These are phyloP conservation scores for Daldinia concentrica DNA, from an alignment of 495 filamentous ascomycete species.

Conservation along the genomic window DNA sequence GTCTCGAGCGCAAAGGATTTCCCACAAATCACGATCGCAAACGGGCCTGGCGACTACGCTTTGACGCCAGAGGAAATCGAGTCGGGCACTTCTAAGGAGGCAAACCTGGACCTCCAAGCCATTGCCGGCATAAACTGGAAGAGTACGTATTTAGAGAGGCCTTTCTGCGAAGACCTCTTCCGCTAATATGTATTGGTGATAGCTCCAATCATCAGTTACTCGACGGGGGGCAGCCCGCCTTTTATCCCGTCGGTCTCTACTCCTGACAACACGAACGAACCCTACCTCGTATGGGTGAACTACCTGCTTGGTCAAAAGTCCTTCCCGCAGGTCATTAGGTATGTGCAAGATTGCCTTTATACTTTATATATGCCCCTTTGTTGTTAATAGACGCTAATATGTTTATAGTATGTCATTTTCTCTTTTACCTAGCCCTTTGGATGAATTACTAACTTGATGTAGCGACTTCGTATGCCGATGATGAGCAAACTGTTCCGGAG, in stretches of 20 bases:
- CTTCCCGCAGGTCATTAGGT: slow-evolving; percentile 74
- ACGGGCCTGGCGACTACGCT: slow-evolving; percentile 47
- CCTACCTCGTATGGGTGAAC: slow-evolving; percentile 77
- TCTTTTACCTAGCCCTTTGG: neutral
- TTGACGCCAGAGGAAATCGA: slow-evolving; percentile 36
- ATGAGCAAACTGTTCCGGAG: slow-evolving; percentile 77
- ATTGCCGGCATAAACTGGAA: slow-evolving; percentile 47
- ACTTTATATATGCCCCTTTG: neutral
- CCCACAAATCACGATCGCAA: slow-evolving; percentile 52
- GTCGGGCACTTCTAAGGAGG: slow-evolving; percentile 63
- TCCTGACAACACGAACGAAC: slow-evolving; percentile 72
- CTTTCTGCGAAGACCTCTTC: neutral
- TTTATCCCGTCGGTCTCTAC: slow-evolving; percentile 41
- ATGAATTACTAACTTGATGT: slow-evolving; percentile 6
- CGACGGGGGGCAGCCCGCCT: slow-evolving; percentile 54
- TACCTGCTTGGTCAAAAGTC: slow-evolving; percentile 57
- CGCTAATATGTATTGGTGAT: neutral
- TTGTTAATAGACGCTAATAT: slow-evolving; percentile 21
- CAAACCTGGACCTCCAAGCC: slow-evolving; percentile 79
- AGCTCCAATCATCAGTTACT: slow-evolving; percentile 55
- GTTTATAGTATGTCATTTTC: slow-evolving; percentile 20
- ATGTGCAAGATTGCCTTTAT: neutral
- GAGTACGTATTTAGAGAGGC: slow-evolving; percentile 22
- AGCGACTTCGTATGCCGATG: slow-evolving; percentile 81
- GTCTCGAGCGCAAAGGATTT: slow-evolving; percentile 54